Evolutionary conservation across 148 eudicot species (phyloP).

Genomic region (Vaccinium myrtillus): DNA sequence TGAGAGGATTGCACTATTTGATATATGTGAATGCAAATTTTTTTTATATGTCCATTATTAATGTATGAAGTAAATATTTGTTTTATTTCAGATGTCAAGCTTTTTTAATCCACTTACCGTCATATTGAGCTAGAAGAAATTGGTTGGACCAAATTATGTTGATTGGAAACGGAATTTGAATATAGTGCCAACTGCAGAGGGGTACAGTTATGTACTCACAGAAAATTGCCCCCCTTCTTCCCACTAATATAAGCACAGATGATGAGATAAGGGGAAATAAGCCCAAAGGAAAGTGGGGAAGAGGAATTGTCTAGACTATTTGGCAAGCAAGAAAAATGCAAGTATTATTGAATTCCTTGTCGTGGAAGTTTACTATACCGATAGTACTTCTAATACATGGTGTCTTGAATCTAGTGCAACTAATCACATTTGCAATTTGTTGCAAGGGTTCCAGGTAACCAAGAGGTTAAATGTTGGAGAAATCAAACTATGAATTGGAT

Average conservation of each 20-base stretch:
- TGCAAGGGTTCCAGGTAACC: background rate
- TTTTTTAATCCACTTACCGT: background rate
- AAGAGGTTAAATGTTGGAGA: background rate
- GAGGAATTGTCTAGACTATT: background rate
- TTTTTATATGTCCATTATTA: background rate
- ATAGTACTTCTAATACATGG: background rate
- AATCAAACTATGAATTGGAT: background rate
- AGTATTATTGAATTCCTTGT: background rate
- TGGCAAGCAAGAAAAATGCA: background rate
- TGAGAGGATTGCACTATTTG: background rate
- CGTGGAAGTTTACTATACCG: background rate
- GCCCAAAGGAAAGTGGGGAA: background rate
- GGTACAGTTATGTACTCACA: background rate
- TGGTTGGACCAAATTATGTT: conserved; percentile 3
- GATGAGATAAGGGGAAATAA: background rate
- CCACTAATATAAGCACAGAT: background rate
- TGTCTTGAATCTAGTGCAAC: background rate
- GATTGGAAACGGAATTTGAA: background rate
- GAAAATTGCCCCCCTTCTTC: background rate
- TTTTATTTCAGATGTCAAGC: background rate
- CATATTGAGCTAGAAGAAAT: background rate
- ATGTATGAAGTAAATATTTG: background rate
- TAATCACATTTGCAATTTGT: background rate
- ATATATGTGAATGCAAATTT: background rate
- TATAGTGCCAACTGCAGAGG: background rate